These are phyloP conservation scores for Pseudogymnoascus sp. DNA, from an alignment of 2,329 filamentous ascomycete species.

Conservation along the genomic window DNA sequence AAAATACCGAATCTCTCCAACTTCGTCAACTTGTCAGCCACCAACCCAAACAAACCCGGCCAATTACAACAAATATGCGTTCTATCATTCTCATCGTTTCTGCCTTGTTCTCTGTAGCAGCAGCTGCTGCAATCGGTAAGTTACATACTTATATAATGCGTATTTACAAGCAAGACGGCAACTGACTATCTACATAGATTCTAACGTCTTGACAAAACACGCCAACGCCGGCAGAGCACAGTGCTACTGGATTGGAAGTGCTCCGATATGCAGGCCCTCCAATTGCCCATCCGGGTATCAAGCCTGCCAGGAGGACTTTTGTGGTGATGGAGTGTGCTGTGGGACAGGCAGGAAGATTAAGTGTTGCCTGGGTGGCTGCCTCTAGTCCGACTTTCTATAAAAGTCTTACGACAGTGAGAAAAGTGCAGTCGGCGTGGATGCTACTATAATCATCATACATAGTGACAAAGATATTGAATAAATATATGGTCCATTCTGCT, in stretches of 20 bases:
- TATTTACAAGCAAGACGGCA: neutral
- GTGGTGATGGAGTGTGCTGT: neutral
- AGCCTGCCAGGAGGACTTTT: neutral
- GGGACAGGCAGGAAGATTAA: neutral
- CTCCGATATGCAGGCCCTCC: neutral
- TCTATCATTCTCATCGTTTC: neutral
- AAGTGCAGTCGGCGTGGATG: constrained; percentile 32
- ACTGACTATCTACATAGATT: neutral
- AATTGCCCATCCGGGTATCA: neutral
- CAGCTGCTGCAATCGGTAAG: neutral
- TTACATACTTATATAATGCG: neutral
- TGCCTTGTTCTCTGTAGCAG: neutral
- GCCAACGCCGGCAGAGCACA: neutral
- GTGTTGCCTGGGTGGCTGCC: neutral
- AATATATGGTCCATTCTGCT: neutral
- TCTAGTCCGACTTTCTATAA: neutral
- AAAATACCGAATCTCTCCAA: neutral
- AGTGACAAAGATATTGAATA: neutral
- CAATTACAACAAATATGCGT: neutral
- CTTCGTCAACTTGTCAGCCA: neutral
- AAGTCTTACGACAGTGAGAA: neutral
- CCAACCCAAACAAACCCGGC: neutral
- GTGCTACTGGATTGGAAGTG: neutral
- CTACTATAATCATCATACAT: constrained; percentile 62
- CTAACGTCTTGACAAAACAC: neutral